These are phyloP conservation scores for Allantophomopsis lycopodina DNA, from an alignment of 2,329 filamentous ascomycete genomes.

Conservation along the genomic window DNA sequence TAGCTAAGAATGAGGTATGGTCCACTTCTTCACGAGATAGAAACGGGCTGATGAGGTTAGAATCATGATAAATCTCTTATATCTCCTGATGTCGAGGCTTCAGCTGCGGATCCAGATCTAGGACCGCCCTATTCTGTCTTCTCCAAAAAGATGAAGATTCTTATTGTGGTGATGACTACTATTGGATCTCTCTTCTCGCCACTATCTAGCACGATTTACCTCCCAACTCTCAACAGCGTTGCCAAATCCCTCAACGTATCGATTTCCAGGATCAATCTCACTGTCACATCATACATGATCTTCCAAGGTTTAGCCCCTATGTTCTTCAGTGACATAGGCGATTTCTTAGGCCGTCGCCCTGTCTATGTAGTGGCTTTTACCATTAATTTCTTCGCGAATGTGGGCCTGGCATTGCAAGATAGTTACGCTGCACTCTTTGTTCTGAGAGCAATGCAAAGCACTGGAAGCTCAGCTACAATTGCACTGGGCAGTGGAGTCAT, in stretches of 20 bases:
- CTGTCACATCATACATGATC: slow-evolving; percentile 23
- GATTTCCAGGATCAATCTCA: slow-evolving; percentile 19
- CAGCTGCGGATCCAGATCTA: too few species aligned
- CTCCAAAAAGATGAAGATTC: too few species aligned
- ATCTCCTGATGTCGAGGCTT: too few species aligned
- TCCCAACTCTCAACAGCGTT: slow-evolving; percentile 33
- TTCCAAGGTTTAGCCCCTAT: slow-evolving; percentile 46
- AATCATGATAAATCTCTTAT: too few species aligned
- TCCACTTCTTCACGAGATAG: too few species aligned
- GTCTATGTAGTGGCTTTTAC: slow-evolving; percentile 41
- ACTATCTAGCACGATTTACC: slow-evolving; percentile 37
- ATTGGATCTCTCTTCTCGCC: slow-evolving; percentile 29
- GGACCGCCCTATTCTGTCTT: too few species aligned
- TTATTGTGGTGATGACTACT: too few species aligned
- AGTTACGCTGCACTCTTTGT: slow-evolving; percentile 38
- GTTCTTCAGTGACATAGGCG: slow-evolving; percentile 41
- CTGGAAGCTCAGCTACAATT: slow-evolving; percentile 43
- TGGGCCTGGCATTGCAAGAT: slow-evolving; percentile 37
- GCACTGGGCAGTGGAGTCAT: slow-evolving; percentile 59
- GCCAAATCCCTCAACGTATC: slow-evolving; percentile 30
- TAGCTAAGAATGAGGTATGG: too few species aligned
- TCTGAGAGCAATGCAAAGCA: slow-evolving; percentile 42
- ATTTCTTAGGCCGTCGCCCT: slow-evolving; percentile 38
- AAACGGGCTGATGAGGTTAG: too few species aligned
- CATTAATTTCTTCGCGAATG: slow-evolving; percentile 40